Evolutionary conservation across 2,329 filamentous ascomycete genomes (phyloP), one percentile per base, ranked within the genome.

Genomic region (Curvularia sp.): DNA sequence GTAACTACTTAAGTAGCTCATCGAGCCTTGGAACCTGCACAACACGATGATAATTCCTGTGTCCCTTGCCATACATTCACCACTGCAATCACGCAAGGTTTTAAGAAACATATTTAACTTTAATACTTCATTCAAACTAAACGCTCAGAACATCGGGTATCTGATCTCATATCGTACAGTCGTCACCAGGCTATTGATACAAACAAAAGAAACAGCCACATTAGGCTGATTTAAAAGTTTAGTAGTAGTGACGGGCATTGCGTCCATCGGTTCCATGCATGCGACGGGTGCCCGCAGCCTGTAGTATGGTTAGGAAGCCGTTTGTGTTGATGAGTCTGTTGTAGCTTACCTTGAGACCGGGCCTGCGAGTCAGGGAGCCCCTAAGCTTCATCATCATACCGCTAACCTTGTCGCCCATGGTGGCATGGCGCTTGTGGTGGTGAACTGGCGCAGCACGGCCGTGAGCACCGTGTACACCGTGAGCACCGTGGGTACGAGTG

Each of bases 201-300:
- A n/a, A 52, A 35, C 28, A 53, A 57, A 60, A 8, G 38, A 47
- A 47, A 61, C 9, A 3, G 10, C 31, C 5, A n/a, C 31, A 1
- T 39, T 33, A 24, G 3, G 13, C 20, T n/a, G 22, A 8, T 8
- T n/a, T n/a, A 7, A n/a, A 7, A 18, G 18, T 18, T 18, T 13
- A 49, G 42, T 71, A 72, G 46, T 74, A 71, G 10, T 61, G 72
- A 49, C 69, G 72, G 42, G 73, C 58, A 41, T 86, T 86, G 38
- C 88, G 85, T 2, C 89, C 89, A 75, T 92, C 89, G 47, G 89
- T 92, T 41, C 89, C 89, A 66, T 86, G 85, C 88, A 91, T 91
- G 55, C 89, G 84, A 59, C 89, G 83, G 49, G 89, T 89, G 28
- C 89, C 89, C 66, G 89, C 89, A 74, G 89, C 89, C 87, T 90